Conservation (phyloP, 2,329 filamentous ascomycete species). For the Colletotrichum tofieldiae region DNA sequence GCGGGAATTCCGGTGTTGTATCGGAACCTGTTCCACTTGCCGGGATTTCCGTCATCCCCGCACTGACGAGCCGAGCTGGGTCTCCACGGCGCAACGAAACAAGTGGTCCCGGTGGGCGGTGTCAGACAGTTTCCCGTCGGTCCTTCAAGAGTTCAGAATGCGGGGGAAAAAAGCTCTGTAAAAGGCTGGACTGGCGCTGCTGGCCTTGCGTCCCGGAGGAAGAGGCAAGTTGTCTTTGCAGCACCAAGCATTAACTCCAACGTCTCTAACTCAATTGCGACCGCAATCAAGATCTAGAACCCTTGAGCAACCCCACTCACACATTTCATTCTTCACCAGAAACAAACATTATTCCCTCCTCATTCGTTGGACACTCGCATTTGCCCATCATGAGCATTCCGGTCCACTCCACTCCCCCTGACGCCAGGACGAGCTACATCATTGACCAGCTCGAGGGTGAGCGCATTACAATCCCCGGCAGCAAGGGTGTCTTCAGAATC, state of each 20-base stretch:
- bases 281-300: conserved; percentile 6
- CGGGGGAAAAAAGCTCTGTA: conserved; percentile 30
- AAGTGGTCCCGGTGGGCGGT: conserved; percentile 18
- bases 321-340: background rate
- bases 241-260: conserved; percentile 5
- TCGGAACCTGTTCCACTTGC: background rate
- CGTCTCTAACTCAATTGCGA: conserved; percentile 6
- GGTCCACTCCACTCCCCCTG: conserved; percentile 53
- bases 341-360: background rate
- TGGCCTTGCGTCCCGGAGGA: background rate
- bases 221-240: background rate
- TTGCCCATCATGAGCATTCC: conserved; percentile 51
- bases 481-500: conserved; percentile 66
- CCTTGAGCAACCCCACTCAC: conserved; percentile 18
- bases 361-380: background rate
- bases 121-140: background rate
- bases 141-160: background rate
- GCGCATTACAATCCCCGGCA: conserved; percentile 66
- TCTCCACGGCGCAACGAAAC: conserved; percentile 5
- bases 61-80: conserved; percentile 10
- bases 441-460: conserved; percentile 67
- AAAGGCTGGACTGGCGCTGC: conserved; percentile 28
- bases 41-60: conserved; percentile 16
- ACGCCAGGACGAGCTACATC: conserved; percentile 58
- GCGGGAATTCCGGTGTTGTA: conserved; percentile 11